Base-by-base conservation (phyloP, 2,329 filamentous ascomycete species). In the Whalleya microplaca region DNA sequence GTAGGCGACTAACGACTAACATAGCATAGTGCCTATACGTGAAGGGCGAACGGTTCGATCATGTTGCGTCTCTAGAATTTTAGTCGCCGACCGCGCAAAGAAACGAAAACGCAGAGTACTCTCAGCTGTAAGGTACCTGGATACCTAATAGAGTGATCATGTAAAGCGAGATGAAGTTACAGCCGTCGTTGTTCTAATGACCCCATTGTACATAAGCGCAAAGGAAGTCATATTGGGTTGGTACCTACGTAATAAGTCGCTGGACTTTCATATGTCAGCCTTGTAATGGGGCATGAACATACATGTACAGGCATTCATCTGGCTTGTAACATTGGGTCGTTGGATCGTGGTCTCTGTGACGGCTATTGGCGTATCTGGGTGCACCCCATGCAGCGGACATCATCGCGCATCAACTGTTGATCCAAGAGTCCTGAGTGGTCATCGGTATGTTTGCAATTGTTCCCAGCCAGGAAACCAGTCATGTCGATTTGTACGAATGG, bases 31-130 rank as follows among this genome's bases (percentile, higher is more conserved):
- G 49, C 50, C n/a, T n/a, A 50, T 45, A 45, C 42, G 21, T 44
- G 44, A 23, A 51, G 55, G 49, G 48, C 47, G 43, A 57, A 42
- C 40, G 12, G 47, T 45, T 53, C 54, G 56, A 54, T 53, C 23
- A 27, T 27, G 23, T 59, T 53, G 55, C 59, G 45, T 50, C 51
- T 57, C 47, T 46, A 2, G 43, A 45, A 53, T 51, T 57, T 59
- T 54, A 21, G 51, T 62, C 60, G 60, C 54, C 50, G 53, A 58
- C 45, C 54, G 57, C 60, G 57, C 43, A 45, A 58, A 63, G 8
- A 57, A 61, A 58, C 57, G 42, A 45, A 58, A 58, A 61, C 45
- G 29, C n/a, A 43, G 32, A 37, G 32, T 37, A 12, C 14, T 16
- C 32, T 37, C 9, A 37, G 32, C 32, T 37, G 32, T 12, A 37